A percentile compares a stretch with the other conserved stretches of the same genome.
These are phyloP conservation scores for Rhodofomes roseus DNA, from an alignment of 1,284 basidiomycete genomes.

Conservation along the genomic window DNA sequence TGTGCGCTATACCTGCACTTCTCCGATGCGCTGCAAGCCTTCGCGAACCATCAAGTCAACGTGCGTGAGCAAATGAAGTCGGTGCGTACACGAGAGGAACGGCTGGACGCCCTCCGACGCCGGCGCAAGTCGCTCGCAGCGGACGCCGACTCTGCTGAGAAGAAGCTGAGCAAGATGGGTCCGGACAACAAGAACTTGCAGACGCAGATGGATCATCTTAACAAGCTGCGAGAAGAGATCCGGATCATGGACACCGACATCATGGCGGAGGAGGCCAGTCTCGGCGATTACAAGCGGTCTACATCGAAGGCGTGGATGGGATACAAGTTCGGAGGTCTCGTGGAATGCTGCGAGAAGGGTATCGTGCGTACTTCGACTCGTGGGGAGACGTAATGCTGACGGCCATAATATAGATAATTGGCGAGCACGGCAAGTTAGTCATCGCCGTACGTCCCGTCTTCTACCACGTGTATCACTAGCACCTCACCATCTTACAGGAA, in stretches of 20 bases:
- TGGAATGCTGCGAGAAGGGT: constrained; percentile 86
- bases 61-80: constrained; percentile 77
- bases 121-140: constrained; percentile 63
- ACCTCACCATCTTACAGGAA: constrained; percentile 43
- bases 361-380: constrained; percentile 37
- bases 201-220: constrained; percentile 74
- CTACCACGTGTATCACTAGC: constrained; percentile 4
- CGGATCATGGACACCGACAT: constrained; percentile 80
- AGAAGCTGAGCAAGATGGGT: constrained; percentile 88
- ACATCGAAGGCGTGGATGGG: constrained; percentile 72
- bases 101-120: constrained; percentile 73
- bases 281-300: constrained; percentile 84
- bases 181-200: constrained; percentile 86
- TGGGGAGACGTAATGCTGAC: constrained; percentile 4
- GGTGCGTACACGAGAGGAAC: constrained; percentile 83
- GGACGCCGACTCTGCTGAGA: constrained; percentile 86
- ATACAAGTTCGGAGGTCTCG: constrained; percentile 84
- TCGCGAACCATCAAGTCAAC: constrained; percentile 70
- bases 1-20: constrained; percentile 70
- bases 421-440: constrained; percentile 78
- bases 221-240: constrained; percentile 77
- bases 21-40: constrained; percentile 65
- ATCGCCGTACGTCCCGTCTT: constrained; percentile 47
- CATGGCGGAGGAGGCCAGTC: constrained; percentile 74
- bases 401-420: constrained; percentile 60